A percentile compares a stretch with the other conserved stretches of the same genome.
Evolutionary conservation across 2,329 filamentous ascomycete genomes (phyloP).

Genomic region (Aspergillus fumigatiaffinis): DNA sequence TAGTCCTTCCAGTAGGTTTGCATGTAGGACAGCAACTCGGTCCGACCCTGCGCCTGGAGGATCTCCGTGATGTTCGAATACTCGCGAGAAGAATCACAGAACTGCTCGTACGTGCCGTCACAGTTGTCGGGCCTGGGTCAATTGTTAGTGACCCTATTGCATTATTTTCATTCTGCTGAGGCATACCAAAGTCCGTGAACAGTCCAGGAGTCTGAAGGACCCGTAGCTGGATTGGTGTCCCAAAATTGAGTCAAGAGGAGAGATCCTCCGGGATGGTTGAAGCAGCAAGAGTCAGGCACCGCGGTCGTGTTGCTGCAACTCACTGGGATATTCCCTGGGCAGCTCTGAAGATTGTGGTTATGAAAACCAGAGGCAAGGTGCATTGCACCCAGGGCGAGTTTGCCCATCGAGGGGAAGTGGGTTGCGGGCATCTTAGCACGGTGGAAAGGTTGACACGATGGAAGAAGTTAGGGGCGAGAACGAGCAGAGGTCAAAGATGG

Average conservation of each 20-base stretch:
- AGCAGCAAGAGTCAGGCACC: conserved; percentile 53
- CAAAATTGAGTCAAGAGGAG: conserved; percentile 59
- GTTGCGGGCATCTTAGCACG: conserved; percentile 15
- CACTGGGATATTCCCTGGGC: conserved; percentile 38
- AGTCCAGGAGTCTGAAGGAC: conserved; percentile 55
- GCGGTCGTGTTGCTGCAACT: conserved; percentile 55
- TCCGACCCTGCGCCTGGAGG: conserved; percentile 47
- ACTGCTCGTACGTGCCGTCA: conserved; percentile 55
- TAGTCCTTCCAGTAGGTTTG: conserved; percentile 58
- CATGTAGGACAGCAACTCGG: conserved; percentile 55
- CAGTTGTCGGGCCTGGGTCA: conserved; percentile 47
- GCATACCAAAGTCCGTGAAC: conserved; percentile 54
- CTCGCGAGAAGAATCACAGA: conserved; percentile 52
- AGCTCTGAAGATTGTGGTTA: conserved; percentile 23
- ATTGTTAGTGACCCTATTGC: not conserved
- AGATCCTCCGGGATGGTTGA: conserved; percentile 55
- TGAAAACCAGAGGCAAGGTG: conserved; percentile 16
- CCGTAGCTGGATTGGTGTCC: conserved; percentile 53
- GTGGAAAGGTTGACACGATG: not conserved
- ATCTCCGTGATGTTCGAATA: conserved; percentile 58
- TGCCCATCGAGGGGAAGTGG: conserved; percentile 15
- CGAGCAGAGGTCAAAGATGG: not conserved
- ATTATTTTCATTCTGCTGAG: not conserved
- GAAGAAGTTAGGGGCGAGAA: not conserved
- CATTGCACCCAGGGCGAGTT: conserved; percentile 23